Evolutionary conservation across 257 asterid species (phyloP).

Genomic region (Sherardia arvensis): DNA sequence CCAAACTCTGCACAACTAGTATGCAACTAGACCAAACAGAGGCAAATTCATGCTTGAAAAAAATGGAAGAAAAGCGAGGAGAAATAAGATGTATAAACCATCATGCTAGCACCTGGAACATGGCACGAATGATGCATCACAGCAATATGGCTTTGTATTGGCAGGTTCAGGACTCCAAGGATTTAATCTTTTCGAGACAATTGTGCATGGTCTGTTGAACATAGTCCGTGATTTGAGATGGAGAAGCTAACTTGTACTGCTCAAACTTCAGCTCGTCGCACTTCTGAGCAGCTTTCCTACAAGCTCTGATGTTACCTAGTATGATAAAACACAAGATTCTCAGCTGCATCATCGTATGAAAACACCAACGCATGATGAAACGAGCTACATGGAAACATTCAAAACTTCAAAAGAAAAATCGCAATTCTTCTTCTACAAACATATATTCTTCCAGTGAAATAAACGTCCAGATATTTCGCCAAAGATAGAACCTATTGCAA

Average conservation of each 20-base stretch:
- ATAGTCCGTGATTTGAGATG: slow-evolving; percentile 35
- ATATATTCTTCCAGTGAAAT: not conserved
- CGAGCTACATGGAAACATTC: not conserved
- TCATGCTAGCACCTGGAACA: not conserved
- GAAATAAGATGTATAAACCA: not conserved
- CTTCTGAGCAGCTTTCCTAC: slow-evolving; percentile 74
- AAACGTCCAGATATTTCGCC: not conserved
- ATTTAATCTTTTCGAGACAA: slow-evolving; percentile 61
- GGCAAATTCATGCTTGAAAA: not conserved
- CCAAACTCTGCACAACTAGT: not conserved
- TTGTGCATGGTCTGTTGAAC: slow-evolving; percentile 55
- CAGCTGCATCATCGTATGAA: not conserved
- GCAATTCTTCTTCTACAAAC: no score
- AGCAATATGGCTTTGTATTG: not conserved
- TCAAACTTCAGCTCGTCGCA: slow-evolving; percentile 72
- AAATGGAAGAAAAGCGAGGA: not conserved
- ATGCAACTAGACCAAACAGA: not conserved
- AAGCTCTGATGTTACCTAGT: slow-evolving; percentile 69
- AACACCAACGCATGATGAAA: not conserved
- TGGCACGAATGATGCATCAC: not conserved
- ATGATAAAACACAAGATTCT: slow-evolving; percentile 2
- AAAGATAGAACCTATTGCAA: not conserved
- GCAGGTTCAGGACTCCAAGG: slow-evolving; percentile 48
- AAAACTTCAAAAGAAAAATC: not conserved
- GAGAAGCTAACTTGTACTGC: slow-evolving; percentile 52